phyloP scores from a whole-genome alignment of 768 basidiomycete species.

The Termitomyces sp. region DNA sequence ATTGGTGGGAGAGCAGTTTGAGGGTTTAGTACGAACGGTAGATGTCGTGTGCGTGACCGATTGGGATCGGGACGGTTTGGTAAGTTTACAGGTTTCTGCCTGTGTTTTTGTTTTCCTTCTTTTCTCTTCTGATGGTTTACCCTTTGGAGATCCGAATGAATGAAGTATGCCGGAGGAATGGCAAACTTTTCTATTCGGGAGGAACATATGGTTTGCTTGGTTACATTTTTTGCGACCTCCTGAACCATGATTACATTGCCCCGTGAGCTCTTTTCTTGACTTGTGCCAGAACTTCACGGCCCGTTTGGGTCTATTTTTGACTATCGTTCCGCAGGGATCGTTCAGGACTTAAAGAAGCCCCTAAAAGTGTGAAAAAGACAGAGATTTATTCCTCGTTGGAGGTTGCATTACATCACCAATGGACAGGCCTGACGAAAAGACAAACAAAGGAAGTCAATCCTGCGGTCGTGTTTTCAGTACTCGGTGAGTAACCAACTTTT shows the following conservation, averaged over 20 bases:
- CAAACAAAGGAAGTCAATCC: conserved; percentile 86
- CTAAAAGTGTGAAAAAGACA: conserved; percentile 56
- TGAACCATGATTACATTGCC: conserved; percentile 79
- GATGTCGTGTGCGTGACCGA: conserved; percentile 91
- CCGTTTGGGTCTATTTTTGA: conserved; percentile 5
- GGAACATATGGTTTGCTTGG: conserved; percentile 87
- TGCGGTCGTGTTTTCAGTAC: conserved; percentile 58
- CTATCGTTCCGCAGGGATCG: conserved; percentile 45
- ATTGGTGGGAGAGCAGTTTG: conserved; percentile 47
- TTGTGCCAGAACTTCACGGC: conserved; percentile 5
- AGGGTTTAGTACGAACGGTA: conserved; percentile 53
- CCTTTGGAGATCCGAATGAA: conserved; percentile 66
- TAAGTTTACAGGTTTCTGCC: conserved; percentile 31
- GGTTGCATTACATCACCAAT: conserved; percentile 60
- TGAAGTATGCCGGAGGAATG: conserved; percentile 64
- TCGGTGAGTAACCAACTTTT: conserved; percentile 43
- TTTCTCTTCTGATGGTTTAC: conserved; percentile 5
- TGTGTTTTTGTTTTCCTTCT: background rate
- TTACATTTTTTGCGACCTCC: conserved; percentile 92
- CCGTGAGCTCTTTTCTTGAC: conserved; percentile 49
- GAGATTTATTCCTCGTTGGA: conserved; percentile 60
- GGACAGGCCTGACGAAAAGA: conserved; percentile 62
- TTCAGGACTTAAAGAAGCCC: conserved; percentile 48
- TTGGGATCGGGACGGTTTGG: conserved; percentile 60
- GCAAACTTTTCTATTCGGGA: conserved; percentile 86